phyloP scores from a whole-genome alignment of 148 eudicot genomes.

The Persicaria maculosa region DNA sequence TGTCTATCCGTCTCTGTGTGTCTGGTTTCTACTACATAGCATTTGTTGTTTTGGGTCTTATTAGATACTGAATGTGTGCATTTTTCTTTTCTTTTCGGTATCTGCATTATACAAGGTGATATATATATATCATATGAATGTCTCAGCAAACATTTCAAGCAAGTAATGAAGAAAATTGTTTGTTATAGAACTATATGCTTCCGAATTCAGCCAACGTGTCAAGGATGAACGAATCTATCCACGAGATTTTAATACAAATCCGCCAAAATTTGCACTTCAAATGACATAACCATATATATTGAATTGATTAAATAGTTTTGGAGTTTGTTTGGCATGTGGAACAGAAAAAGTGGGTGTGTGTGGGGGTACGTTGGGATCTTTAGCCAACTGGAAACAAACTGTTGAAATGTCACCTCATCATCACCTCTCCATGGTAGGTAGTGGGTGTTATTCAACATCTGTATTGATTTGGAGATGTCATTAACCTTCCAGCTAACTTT shows the following conservation, averaged over 20 bases:
- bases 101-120: background rate
- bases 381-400: background rate
- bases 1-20: background rate
- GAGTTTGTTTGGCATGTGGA: background rate
- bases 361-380: background rate
- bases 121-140: conserved; percentile 1
- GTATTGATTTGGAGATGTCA: no score
- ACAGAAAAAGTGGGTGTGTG: background rate
- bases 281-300: background rate
- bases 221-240: no score
- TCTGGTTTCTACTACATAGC: background rate
- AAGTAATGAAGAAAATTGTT: background rate
- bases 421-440: background rate
- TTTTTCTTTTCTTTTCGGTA: background rate
- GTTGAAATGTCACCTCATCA: conserved; percentile 7
- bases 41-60: no score
- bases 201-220: background rate
- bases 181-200: background rate
- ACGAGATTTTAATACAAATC: background rate
- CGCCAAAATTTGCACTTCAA: background rate
- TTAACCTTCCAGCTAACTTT: no score
- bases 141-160: background rate
- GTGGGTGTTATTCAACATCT: no score
- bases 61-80: background rate
- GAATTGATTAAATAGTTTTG: background rate